Base-by-base conservation (phyloP, 441 rosid species). In the Manihot esculenta region DNA sequence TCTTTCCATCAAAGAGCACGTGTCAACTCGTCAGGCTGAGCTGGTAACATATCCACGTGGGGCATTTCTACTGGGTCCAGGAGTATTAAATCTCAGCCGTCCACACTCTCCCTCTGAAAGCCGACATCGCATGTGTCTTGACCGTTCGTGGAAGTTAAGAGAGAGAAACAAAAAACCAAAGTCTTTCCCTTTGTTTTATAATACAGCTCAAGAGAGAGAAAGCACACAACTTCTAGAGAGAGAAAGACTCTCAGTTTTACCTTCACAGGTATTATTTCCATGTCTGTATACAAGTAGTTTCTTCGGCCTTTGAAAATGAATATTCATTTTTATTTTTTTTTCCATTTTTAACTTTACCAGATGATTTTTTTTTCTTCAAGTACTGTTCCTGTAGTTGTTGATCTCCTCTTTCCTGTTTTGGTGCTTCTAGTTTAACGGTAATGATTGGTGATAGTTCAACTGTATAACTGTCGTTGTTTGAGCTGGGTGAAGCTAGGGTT, bases 61-160 rank as follows among this genome's bases (percentile, higher is more conserved):
- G 74, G 0, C 21, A 0, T 1, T 1, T 0, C 3, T n/a, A 85
- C 48, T 27, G 83, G 41, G 89, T 67, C n/a, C 77, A 53, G 30
- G 72, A 14, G 57, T 66, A 78, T 75, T 72, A 64, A 78, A 87
- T 87, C 90, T 4, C 61, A 66, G 75, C 89, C 97, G 93, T 86
- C 86, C 79, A 71, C 75, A 48, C 21, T 70, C 77, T 81, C 72
- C 61, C 62, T 41, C 33, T 62, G 63, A 75, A 65, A 42, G 80
- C 84, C 88, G 84, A 78, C 83, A 74, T 58, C 6, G 74, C 75
- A 72, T 59, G 70, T 72, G 84, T 82, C 80, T 73, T 80, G 87
- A 84, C 91, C 84, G 86, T 83, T 76, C 81, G 76, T 73, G 82
- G 80, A 84, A 69, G 81, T 74, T 76, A 14, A 72, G 73, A 61